Evolutionary conservation across 352 stramenopile genomes (phyloP).

Genomic region (Phytophthora podocarpi): DNA sequence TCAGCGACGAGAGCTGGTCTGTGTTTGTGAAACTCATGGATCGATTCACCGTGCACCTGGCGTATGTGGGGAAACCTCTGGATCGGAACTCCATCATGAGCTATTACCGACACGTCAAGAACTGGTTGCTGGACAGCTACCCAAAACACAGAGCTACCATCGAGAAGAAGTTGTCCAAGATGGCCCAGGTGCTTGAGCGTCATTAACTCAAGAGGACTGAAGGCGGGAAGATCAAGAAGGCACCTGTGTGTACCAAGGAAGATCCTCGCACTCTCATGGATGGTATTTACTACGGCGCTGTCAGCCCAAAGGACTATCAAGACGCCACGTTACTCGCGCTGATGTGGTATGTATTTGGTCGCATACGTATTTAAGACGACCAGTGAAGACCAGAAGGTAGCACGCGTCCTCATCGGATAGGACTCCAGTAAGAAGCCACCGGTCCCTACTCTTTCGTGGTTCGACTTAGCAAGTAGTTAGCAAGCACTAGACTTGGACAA

Average conservation of each 20-base stretch:
- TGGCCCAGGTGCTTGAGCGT: neutral
- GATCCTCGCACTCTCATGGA: neutral
- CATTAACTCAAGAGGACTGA: slow-evolving; percentile 7
- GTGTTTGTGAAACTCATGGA: neutral
- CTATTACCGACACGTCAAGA: slow-evolving; percentile 11
- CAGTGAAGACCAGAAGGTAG: too few relatives aligned
- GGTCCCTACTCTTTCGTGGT: too few relatives aligned
- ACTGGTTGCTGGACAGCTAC: slow-evolving; percentile 10
- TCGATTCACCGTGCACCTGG: neutral
- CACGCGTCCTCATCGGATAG: too few relatives aligned
- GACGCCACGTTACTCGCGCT: slow-evolving; percentile 16
- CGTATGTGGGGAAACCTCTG: neutral
- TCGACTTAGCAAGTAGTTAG: too few relatives aligned
- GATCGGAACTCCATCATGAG: slow-evolving; percentile 3
- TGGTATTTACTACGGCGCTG: neutral
- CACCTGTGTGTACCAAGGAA: neutral
- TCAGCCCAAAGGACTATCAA: slow-evolving; percentile 10
- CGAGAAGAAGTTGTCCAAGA: neutral
- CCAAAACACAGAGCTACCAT: neutral
- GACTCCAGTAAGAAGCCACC: too few relatives aligned
- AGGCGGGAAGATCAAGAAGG: neutral
- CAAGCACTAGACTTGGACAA: too few relatives aligned
- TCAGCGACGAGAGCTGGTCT: neutral
- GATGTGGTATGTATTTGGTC: slow-evolving; percentile 23
- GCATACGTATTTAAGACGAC: too few relatives aligned